phyloP scores from a whole-genome alignment of 176 grass and related monocot genomes.

The Oryza glumipatula region DNA sequence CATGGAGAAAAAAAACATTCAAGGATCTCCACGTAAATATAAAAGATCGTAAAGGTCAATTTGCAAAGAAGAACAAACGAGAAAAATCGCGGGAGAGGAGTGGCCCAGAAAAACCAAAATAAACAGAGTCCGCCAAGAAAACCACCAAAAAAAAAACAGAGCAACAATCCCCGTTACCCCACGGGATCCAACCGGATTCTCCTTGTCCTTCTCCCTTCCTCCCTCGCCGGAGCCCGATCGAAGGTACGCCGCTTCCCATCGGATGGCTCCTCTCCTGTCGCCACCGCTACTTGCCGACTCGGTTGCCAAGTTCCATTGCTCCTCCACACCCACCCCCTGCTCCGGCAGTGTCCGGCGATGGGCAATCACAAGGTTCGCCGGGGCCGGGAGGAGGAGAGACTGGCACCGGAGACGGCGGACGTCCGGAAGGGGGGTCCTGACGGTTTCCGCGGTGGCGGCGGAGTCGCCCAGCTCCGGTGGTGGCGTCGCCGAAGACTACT shows the following conservation, averaged over 20 bases:
- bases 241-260: neutral
- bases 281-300: conserved; percentile 51
- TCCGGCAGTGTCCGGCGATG: conserved; percentile 44
- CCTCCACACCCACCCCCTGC: conserved; percentile 41
- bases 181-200: conserved; percentile 12
- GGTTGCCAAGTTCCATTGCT: conserved; percentile 45
- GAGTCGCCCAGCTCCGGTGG: conserved; percentile 44
- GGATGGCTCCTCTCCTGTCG: conserved; percentile 39
- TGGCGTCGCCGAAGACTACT: conserved; percentile 82
- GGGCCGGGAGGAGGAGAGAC: conserved; percentile 25
- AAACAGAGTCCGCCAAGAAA: conserved; percentile 43
- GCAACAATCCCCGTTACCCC: conserved; percentile 16
- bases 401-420: conserved; percentile 1
- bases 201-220: conserved; percentile 5
- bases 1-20: neutral
- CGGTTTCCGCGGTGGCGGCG: conserved; percentile 51
- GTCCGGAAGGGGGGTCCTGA: conserved; percentile 34
- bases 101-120: conserved; percentile 54
- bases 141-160: conserved; percentile 31
- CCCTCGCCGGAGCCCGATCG: conserved; percentile 30
- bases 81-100: conserved; percentile 64
- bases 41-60: neutral
- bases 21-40: conserved; percentile 10
- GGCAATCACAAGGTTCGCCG: conserved; percentile 17
- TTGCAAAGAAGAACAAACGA: neutral